Conservation (phyloP, 306 rosid genomes). For the Carpinus viminea region DNA sequence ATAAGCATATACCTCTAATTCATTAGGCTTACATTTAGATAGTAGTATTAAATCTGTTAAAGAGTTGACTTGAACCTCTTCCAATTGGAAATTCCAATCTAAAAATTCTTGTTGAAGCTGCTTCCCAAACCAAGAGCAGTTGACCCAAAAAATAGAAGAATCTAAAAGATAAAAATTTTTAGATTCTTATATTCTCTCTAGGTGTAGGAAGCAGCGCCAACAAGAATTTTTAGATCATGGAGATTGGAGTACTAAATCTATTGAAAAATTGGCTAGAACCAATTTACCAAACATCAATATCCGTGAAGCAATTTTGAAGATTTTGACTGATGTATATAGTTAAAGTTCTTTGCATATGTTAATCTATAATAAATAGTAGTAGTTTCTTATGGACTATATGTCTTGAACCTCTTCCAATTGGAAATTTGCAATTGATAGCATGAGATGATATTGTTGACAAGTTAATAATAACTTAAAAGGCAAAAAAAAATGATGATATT, state of each 20-base stretch:
- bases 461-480: too few relatives aligned
- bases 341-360: conserved; percentile 16
- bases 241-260: conserved; percentile 52
- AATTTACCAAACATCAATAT: conserved; percentile 89
- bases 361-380: conserved; percentile 12
- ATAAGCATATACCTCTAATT: too few relatives aligned
- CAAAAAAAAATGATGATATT: too few relatives aligned
- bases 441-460: too few relatives aligned
- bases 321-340: conserved; percentile 81
- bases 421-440: too few relatives aligned
- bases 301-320: conserved; percentile 77
- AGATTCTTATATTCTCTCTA: conserved; percentile 1
- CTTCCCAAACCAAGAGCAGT: conserved; percentile 50
- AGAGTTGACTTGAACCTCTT: too few relatives aligned
- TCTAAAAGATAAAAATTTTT: too few relatives aligned
- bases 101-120: conserved; percentile 89
- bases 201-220: conserved; percentile 83
- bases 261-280: conserved; percentile 96
- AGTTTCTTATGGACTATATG: conserved; percentile 8
- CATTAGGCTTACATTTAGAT: too few relatives aligned
- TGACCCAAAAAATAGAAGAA: neutral
- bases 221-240: conserved; percentile 92
- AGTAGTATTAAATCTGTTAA: too few relatives aligned
- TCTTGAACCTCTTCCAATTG: too few relatives aligned
- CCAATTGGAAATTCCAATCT: conserved; percentile 28